Evolutionary conservation across 495 filamentous ascomycete genomes (phyloP).

Genomic region (Penicillium goetzii): DNA sequence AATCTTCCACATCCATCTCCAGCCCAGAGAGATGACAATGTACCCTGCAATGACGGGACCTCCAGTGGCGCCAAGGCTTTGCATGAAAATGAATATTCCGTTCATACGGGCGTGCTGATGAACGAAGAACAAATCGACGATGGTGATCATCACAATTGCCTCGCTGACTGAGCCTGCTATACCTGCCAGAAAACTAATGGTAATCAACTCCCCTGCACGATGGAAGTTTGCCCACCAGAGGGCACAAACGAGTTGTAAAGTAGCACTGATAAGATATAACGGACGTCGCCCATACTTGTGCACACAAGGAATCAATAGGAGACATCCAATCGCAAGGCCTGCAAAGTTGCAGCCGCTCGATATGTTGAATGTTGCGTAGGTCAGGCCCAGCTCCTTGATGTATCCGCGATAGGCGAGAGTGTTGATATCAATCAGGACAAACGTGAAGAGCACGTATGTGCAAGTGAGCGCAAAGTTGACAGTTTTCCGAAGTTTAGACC

Average conservation of each 20-base stretch:
- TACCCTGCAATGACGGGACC: conserved; percentile 44
- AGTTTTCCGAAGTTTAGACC: conserved; percentile 32
- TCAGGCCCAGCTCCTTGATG: conserved; percentile 33
- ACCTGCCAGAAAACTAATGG: conserved; percentile 30
- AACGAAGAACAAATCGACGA: conserved; percentile 48
- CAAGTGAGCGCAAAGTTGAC: conserved; percentile 41
- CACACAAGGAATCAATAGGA: conserved; percentile 45
- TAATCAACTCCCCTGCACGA: conserved; percentile 33
- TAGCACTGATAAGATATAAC: conserved; percentile 40
- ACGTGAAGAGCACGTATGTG: conserved; percentile 38
- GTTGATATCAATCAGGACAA: conserved; percentile 33
- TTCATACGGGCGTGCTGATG: conserved; percentile 46
- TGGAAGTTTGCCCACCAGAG: conserved; percentile 33
- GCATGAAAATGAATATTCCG: conserved; percentile 40
- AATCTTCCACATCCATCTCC: conserved; percentile 52
- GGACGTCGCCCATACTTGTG: conserved; percentile 45
- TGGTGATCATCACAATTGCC: conserved; percentile 46
- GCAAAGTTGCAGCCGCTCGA: conserved; percentile 35
- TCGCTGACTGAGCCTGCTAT: conserved; percentile 39
- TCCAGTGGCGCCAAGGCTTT: conserved; percentile 32
- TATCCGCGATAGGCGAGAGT: conserved; percentile 32
- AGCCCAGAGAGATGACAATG: conserved; percentile 39
- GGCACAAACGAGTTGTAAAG: conserved; percentile 31
- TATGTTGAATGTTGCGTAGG: conserved; percentile 34
- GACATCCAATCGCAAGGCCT: conserved; percentile 38